Evolutionary conservation across 441 rosid species (phyloP).

Genomic region (Populus hybrid): DNA sequence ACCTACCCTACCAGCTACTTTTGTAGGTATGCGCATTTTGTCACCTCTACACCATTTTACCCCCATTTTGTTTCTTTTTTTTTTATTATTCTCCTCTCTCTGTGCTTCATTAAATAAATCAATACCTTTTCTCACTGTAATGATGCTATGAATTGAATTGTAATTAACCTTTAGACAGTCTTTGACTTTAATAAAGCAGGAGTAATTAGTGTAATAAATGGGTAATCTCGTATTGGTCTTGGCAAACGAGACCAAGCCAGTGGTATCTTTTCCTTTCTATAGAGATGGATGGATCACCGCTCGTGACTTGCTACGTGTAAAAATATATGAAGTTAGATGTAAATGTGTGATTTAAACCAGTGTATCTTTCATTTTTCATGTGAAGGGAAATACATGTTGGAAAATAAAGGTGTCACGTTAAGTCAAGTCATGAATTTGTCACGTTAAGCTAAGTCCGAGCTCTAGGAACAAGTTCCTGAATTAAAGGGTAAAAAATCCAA

Average conservation of each 20-base stretch:
- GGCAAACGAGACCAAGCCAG: too few species aligned
- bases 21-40: background rate
- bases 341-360: background rate
- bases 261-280: background rate
- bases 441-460: background rate
- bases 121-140: background rate
- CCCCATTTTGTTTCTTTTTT: too few species aligned
- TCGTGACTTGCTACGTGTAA: background rate
- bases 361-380: background rate
- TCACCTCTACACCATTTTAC: too few species aligned
- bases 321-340: background rate
- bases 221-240: background rate
- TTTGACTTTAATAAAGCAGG: background rate
- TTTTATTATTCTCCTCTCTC: too few species aligned
- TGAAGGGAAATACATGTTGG: background rate
- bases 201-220: background rate
- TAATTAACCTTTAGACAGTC: background rate
- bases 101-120: background rate
- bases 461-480: background rate
- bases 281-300: background rate
- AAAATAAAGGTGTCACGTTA: background rate
- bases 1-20: background rate
- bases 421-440: too few species aligned
- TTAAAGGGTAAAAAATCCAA: background rate
- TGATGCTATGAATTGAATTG: background rate